phyloP scores from a whole-genome alignment of 129 eudicot genomes.

The Apium graveolens region DNA sequence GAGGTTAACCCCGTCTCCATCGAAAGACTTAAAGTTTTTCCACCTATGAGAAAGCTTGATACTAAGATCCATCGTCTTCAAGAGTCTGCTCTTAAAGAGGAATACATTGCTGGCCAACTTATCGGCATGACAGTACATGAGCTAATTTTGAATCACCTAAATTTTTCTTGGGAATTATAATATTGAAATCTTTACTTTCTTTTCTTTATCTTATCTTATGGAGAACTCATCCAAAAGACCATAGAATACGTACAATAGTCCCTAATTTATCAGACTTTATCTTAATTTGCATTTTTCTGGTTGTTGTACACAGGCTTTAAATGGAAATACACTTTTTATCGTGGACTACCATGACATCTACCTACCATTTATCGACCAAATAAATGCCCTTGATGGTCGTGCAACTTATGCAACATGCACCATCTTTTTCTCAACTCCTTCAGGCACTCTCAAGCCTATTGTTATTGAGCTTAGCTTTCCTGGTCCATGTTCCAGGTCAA shows the following conservation, averaged over 20 bases:
- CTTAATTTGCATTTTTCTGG: too few species aligned
- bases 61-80: constrained; percentile 60
- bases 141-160: constrained; percentile 29
- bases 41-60: constrained; percentile 77
- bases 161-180: too few species aligned
- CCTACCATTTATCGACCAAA: too few species aligned
- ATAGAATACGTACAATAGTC: background rate
- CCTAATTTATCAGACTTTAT: background rate
- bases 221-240: too few species aligned
- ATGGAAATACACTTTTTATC: too few species aligned
- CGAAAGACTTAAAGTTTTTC: constrained; percentile 64
- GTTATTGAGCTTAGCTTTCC: constrained; percentile 89
- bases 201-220: too few species aligned
- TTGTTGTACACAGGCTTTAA: too few species aligned
- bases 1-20: constrained; percentile 87
- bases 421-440: constrained; percentile 48
- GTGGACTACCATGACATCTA: too few species aligned
- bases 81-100: constrained; percentile 76
- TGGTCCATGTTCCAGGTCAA: constrained; percentile 48
- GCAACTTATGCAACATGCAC: too few species aligned
- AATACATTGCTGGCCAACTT: constrained; percentile 64
- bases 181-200: too few species aligned
- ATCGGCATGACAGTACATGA: constrained; percentile 83
- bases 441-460: constrained; percentile 82
- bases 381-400: too few species aligned